phyloP scores from a whole-genome alignment of 257 asterid genomes.

The Verbascum thapsus region DNA sequence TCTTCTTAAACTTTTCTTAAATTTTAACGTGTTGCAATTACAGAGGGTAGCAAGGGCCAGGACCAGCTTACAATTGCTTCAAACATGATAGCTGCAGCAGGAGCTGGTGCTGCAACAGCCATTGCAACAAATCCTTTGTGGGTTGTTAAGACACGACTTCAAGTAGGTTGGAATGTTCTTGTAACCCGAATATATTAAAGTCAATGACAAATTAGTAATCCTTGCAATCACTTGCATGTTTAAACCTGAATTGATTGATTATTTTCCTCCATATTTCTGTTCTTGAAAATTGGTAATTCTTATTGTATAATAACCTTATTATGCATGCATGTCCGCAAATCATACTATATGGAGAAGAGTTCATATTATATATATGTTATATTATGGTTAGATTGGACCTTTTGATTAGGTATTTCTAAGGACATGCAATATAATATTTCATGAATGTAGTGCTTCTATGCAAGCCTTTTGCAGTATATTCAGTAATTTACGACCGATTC shows the following conservation, averaged over 20 bases:
- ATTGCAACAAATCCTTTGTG: slow-evolving; percentile 81
- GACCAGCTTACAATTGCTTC: slow-evolving; percentile 63
- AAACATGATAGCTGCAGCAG: slow-evolving; percentile 88
- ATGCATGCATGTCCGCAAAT: no score
- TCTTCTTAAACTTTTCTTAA: slow-evolving; percentile 9
- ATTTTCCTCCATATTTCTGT: no score
- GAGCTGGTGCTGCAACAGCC: slow-evolving; percentile 93
- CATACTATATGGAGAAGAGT: no score
- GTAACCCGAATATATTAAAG: not conserved
- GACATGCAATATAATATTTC: slow-evolving; percentile 1
- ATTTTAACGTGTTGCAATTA: slow-evolving; percentile 18
- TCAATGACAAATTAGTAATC: no score
- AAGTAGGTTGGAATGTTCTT: slow-evolving; percentile 55
- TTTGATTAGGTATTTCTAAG: no score
- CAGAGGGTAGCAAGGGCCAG: slow-evolving; percentile 58
- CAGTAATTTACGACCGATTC: no score
- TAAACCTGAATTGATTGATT: not conserved
- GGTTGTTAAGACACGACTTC: slow-evolving; percentile 96
- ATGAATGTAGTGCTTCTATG: no score
- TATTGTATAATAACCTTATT: no score
- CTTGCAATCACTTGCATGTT: not conserved
- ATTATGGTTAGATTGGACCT: no score
- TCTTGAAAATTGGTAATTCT: no score
- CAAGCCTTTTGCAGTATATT: no score
- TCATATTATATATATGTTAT: no score